Evolutionary conservation across 2,329 filamentous ascomycete genomes (phyloP).

Genomic region (Elsinoe perseae): DNA sequence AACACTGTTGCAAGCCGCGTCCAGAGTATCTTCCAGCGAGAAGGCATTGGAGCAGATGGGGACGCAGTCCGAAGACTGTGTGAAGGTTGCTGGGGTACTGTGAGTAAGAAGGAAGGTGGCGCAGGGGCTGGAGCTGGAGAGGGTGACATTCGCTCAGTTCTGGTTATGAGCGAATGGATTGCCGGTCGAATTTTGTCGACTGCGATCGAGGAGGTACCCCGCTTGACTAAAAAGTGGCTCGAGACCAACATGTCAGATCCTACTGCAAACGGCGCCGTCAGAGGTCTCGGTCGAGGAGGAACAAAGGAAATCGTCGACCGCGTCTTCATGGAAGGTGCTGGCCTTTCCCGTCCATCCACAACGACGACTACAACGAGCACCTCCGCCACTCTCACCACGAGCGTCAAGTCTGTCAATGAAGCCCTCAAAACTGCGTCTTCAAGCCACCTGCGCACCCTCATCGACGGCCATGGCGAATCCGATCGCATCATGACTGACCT

Average conservation of each 20-base stretch:
- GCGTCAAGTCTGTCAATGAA: conserved; percentile 59
- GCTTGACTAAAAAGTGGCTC: conserved; percentile 67
- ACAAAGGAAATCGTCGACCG: conserved; percentile 67
- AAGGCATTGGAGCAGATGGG: conserved; percentile 78
- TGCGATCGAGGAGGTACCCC: conserved; percentile 29
- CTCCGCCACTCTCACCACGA: conserved; percentile 20
- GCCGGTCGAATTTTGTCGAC: conserved; percentile 56
- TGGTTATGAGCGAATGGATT: conserved; percentile 85
- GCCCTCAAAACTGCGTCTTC: conserved; percentile 64
- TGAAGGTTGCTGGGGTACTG: conserved; percentile 75
- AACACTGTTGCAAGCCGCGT: conserved; percentile 78
- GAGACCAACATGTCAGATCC: conserved; percentile 63
- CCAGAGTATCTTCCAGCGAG: conserved; percentile 76
- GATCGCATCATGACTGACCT: conserved; percentile 75
- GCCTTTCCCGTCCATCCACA: conserved; percentile 53
- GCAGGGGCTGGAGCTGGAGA: conserved; percentile 52
- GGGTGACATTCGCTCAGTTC: conserved; percentile 70
- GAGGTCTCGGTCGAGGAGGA: conserved; percentile 64
- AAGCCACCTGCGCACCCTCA: conserved; percentile 64
- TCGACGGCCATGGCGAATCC: conserved; percentile 70
- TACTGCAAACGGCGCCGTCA: conserved; percentile 60
- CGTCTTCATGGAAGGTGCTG: conserved; percentile 72
- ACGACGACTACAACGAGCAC: conserved; percentile 21
- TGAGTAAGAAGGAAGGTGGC: conserved; percentile 56
- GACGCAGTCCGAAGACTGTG: conserved; percentile 82